phyloP scores from a whole-genome alignment of 1,284 basidiomycete genomes.

The Gymnopus androsaceus region DNA sequence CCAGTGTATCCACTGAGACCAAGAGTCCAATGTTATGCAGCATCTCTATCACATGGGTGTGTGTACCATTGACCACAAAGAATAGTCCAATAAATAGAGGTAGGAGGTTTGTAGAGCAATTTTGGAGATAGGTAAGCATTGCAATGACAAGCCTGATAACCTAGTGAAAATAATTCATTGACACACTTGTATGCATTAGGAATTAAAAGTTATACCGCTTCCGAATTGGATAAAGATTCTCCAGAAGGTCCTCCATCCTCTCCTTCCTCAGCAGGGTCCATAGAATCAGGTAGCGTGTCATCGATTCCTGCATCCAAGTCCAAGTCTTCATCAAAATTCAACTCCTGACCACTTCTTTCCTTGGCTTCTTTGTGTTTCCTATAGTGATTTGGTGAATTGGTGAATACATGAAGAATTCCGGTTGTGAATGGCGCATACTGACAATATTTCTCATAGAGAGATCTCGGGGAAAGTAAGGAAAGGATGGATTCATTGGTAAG shows the following conservation, averaged over 20 bases:
- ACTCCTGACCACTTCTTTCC: too few species aligned
- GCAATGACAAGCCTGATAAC: constrained; percentile 22
- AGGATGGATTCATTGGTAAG: not conserved
- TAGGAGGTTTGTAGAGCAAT: constrained; percentile 29
- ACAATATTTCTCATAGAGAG: not conserved
- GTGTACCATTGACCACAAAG: constrained; percentile 29
- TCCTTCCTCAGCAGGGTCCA: not conserved
- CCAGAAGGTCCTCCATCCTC: not conserved
- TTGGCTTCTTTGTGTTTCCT: not conserved
- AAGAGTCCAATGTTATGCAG: constrained; percentile 28
- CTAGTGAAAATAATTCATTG: constrained; percentile 17
- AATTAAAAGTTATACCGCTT: not conserved
- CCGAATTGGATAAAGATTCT: not conserved
- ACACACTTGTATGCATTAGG: not conserved
- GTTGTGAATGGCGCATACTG: not conserved
- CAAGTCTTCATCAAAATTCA: not conserved
- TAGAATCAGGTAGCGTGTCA: not conserved
- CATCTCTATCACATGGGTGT: constrained; percentile 26
- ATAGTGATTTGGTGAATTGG: not conserved
- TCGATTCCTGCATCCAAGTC: constrained; percentile 1
- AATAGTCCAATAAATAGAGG: constrained; percentile 30
- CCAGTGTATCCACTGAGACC: constrained; percentile 25
- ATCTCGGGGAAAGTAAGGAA: not conserved
- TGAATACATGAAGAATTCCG: not conserved
- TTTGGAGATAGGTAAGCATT: constrained; percentile 29